These are phyloP conservation scores for Lactarius sp. DNA, from an alignment of 768 basidiomycete species.

Conservation along the genomic window DNA sequence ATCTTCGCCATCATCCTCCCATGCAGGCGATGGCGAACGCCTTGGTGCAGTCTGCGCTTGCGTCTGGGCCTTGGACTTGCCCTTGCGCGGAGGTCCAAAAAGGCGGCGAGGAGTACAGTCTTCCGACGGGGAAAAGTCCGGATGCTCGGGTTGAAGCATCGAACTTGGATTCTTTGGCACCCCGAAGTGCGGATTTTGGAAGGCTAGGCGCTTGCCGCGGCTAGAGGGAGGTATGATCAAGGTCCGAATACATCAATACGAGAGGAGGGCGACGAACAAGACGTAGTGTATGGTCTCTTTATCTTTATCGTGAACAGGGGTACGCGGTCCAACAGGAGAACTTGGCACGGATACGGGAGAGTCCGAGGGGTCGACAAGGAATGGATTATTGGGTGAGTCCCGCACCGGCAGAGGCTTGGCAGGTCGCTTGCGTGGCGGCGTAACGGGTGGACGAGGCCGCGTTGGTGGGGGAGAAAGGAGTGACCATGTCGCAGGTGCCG, in stretches of 20 bases:
- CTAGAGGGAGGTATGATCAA: background rate
- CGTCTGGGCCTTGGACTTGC: background rate
- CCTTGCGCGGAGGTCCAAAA: constrained; percentile 14
- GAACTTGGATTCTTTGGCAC: constrained; percentile 17
- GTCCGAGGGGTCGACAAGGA: constrained; percentile 19
- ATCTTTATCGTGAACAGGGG: constrained; percentile 21
- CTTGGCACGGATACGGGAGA: constrained; percentile 22
- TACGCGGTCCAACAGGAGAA: constrained; percentile 23
- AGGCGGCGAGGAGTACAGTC: constrained; percentile 25
- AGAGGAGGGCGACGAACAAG: constrained; percentile 18
- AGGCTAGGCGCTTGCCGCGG: constrained; percentile 24
- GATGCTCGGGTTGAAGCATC: constrained; percentile 20
- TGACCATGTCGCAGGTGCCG: constrained; percentile 12
- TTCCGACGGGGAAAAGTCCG: constrained; percentile 25
- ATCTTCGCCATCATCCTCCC: constrained; percentile 14
- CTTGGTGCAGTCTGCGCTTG: background rate
- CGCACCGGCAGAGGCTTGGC: constrained; percentile 23
- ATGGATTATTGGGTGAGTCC: constrained; percentile 27
- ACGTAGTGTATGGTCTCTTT: constrained; percentile 24
- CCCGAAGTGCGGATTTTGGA: constrained; percentile 24
- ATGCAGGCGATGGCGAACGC: constrained; percentile 19
- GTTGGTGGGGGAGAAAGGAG: constrained; percentile 26
- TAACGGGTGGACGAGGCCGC: constrained; percentile 20
- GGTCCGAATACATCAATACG: background rate
- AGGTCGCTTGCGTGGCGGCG: constrained; percentile 20